phyloP scores from a whole-genome alignment of 2,329 filamentous ascomycete genomes.

The Magnaporthales sp. region DNA sequence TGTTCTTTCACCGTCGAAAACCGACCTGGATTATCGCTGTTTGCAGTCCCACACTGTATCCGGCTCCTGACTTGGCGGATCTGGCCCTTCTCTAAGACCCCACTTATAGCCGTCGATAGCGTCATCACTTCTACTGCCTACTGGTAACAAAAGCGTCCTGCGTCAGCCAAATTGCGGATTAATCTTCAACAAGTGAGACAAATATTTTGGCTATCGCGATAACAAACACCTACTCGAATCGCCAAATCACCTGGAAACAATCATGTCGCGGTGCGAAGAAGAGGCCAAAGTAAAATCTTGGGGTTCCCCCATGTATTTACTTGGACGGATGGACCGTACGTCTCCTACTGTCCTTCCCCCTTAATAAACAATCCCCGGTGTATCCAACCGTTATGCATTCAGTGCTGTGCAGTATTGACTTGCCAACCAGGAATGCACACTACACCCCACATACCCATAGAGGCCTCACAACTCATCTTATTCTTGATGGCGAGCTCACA shows the following conservation, averaged over 20 bases:
- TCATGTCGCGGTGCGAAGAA: not conserved
- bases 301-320: conserved; percentile 65
- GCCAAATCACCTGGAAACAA: not conserved
- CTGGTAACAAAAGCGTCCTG: not conserved
- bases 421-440: conserved; percentile 47
- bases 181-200: not conserved
- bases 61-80: not conserved
- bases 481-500: conserved; percentile 55
- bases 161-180: not conserved
- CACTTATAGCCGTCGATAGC: not conserved
- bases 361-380: too few relatives aligned
- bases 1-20: not conserved
- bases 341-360: conserved; percentile 13
- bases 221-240: not conserved
- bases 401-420: not conserved
- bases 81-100: not conserved
- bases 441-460: conserved; percentile 60
- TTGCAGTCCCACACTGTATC: not conserved
- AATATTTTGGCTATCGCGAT: not conserved
- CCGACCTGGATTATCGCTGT: not conserved
- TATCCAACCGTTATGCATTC: not conserved
- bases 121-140: not conserved
- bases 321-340: conserved; percentile 63
- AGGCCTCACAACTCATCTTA: conserved; percentile 60
- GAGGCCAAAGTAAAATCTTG: conserved; percentile 58